Evolutionary conservation across 2,329 filamentous ascomycete species (phyloP).

Genomic region (Ceratocystis diversiconidia): DNA sequence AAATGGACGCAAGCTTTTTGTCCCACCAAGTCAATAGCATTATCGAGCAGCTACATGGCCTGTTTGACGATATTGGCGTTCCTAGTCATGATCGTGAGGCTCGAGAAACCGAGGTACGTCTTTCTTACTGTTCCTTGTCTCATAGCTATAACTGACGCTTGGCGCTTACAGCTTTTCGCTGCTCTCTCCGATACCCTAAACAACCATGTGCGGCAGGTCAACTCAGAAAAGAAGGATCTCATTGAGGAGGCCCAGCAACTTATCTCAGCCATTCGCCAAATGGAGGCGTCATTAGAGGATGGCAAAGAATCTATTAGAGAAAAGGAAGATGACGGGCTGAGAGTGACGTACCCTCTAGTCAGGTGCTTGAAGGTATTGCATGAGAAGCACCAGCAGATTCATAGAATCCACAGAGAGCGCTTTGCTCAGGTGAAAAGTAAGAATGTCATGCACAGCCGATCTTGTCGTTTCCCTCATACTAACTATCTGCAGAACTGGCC

Average conservation of each 20-base stretch:
- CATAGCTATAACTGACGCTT: not conserved
- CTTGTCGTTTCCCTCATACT: not conserved
- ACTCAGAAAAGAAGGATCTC: conserved; percentile 77
- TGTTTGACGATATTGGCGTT: conserved; percentile 98
- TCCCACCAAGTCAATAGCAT: conserved; percentile 92
- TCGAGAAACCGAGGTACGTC: conserved; percentile 70
- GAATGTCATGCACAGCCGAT: conserved; percentile 23
- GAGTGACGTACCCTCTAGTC: conserved; percentile 69
- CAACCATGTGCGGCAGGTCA: conserved; percentile 74
- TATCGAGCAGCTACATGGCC: conserved; percentile 78
- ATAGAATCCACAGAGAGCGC: conserved; percentile 73
- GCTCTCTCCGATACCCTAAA: conserved; percentile 85
- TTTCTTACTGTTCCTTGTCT: not conserved
- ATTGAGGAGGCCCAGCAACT: conserved; percentile 78
- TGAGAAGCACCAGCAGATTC: conserved; percentile 71
- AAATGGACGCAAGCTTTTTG: conserved; percentile 86
- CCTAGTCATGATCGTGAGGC: conserved; percentile 80
- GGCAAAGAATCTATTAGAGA: conserved; percentile 49
- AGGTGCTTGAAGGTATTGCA: conserved; percentile 67
- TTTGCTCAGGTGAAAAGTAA: conserved; percentile 91
- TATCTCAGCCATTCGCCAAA: conserved; percentile 76
- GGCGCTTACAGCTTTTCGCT: conserved; percentile 57
- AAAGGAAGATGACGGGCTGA: conserved; percentile 52
- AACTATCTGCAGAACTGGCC: conserved; percentile 56
- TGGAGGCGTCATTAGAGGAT: conserved; percentile 82